A percentile compares a stretch with the other conserved stretches of the same genome.
These are phyloP conservation scores for Stachybotrys elegans DNA, from an alignment of 2,329 filamentous ascomycete genomes.

Conservation along the genomic window DNA sequence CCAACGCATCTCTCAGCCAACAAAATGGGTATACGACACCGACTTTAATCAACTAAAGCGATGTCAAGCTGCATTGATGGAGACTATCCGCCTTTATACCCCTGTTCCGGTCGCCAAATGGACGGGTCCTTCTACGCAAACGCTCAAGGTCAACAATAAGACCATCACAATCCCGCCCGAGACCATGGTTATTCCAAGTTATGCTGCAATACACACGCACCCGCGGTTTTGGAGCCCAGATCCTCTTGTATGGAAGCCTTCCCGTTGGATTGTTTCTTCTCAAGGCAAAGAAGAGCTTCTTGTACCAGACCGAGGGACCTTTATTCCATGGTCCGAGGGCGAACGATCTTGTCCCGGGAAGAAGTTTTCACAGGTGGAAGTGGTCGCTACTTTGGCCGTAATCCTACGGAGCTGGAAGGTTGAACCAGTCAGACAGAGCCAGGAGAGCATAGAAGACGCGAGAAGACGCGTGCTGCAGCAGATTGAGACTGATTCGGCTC, in stretches of 20 bases:
- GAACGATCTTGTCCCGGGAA: constrained; percentile 16
- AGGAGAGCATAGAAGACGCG: no score
- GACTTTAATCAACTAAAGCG: constrained; percentile 35
- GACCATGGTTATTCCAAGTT: constrained; percentile 4
- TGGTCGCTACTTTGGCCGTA: constrained; percentile 23
- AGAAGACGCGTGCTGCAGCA: no score
- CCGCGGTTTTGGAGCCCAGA: constrained; percentile 13
- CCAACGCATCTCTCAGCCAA: constrained; percentile 7
- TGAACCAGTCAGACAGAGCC: no score
- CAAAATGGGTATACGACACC: constrained; percentile 26
- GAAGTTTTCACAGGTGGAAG: constrained; percentile 28
- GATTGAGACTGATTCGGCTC: no score
- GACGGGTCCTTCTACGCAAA: constrained; percentile 11
- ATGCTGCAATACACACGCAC: constrained; percentile 3
- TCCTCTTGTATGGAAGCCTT: constrained; percentile 13
- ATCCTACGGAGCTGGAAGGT: no score
- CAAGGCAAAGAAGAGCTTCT: constrained; percentile 8
- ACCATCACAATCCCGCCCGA: constrained; percentile 4
- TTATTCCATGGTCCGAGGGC: constrained; percentile 23
- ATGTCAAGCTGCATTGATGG: constrained; percentile 34
- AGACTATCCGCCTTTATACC: constrained; percentile 36
- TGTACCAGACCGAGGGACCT: constrained; percentile 2
- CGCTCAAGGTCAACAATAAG: constrained; percentile 2
- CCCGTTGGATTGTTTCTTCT: constrained; percentile 16
- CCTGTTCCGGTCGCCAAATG: constrained; percentile 23